Base-by-base conservation (phyloP, 2,329 filamentous ascomycete genomes). In the Ilyonectria mors-panacis region DNA sequence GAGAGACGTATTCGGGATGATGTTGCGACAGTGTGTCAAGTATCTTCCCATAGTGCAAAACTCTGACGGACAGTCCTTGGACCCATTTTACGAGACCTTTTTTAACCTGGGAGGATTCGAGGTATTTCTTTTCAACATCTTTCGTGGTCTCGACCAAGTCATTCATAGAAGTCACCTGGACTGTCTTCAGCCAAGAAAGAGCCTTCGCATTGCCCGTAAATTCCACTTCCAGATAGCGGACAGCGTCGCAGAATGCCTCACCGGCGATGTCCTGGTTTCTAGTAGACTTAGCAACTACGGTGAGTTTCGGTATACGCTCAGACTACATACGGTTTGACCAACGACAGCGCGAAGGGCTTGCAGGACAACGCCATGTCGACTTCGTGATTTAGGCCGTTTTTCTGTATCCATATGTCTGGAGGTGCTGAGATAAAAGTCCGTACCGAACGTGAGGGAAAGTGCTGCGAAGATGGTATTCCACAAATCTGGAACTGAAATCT, bases 1-100 rank as follows among this genome's bases (percentile, higher is more conserved):
- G n/a, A 8, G 56, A 28, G 23, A 59, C 26, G 28, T 59, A 59
- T 23, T 59, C 56, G 30, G 56, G 56, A 37, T 59, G 56, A 3
- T 59, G 56, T 21, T 48, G 44, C 13, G 44, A 15, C 7, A 48
- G 12, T 6, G 30, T 47, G 21, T 59, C 56, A 6, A 59, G 5
- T 10, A 59, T 37, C 17, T 39, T 8, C 1, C 51, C 51, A 39
- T 55, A 55, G 5, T 21, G 15, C 17, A 39, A 37, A 7, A 37
- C 19, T 39, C 51, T 21, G 4, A 30, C n/a, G 2, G 51, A 55
- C 1, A 53, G 26, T 33, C 48, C 48, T 4, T 33, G 26, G 8
- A 53, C 5, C 48, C 23, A 30, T 17, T 53, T 53, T 15, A 6
- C 17, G 7, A 33, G 33, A 6, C 48, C 48, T 33, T 53, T 53